phyloP scores from a whole-genome alignment of 441 rosid genomes.

The Jatropha podagrica region DNA sequence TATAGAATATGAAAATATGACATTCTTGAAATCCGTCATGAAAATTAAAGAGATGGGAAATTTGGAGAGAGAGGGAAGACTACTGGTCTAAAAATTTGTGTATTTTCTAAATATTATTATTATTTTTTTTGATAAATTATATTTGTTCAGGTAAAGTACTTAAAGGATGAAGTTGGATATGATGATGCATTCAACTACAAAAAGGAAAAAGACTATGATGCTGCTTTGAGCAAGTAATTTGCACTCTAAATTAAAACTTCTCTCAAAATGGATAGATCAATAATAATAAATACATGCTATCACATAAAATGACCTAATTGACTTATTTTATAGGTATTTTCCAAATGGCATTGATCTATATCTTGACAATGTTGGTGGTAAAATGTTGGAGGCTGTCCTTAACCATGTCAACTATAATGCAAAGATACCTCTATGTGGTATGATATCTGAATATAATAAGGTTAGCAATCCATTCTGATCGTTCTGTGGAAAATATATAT shows the following conservation, averaged over 20 bases:
- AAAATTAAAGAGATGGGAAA: too few species aligned
- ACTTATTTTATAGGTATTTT: constrained; percentile 28
- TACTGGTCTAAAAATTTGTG: background rate
- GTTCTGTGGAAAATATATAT: too few species aligned
- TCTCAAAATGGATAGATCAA: too few species aligned
- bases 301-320: too few species aligned
- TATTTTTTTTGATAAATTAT: too few species aligned
- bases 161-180: constrained; percentile 47
- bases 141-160: constrained; percentile 30
- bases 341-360: constrained; percentile 49
- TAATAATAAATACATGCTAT: too few species aligned
- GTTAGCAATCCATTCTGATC: background rate
- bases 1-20: too few species aligned
- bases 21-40: too few species aligned
- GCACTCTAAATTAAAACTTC: too few species aligned
- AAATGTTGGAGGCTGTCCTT: constrained; percentile 53
- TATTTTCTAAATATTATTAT: background rate
- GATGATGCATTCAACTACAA: constrained; percentile 56
- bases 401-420: constrained; percentile 40
- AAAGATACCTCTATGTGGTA: constrained; percentile 41
- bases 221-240: constrained; percentile 43
- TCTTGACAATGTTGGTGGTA: constrained; percentile 52
- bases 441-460: constrained; percentile 51
- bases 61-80: too few species aligned
- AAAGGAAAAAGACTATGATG: constrained; percentile 39